Evolutionary conservation across 208 protist species (phyloP), one percentile per base, ranked within the genome.

Genomic region (Trypanosoma boissoni): DNA sequence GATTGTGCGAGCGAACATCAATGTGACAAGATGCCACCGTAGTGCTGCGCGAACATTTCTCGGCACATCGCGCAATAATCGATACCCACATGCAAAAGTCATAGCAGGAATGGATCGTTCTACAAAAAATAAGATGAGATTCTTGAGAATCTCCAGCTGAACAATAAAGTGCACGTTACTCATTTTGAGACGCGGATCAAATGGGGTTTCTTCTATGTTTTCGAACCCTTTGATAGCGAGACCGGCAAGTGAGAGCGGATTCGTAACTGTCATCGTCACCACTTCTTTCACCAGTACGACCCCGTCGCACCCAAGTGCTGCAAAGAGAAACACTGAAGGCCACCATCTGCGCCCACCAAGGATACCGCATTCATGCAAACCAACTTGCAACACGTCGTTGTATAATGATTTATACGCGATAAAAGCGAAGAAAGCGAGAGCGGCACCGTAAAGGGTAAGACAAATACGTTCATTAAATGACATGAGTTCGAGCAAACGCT

Each of bases 21-120:
- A 29, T 20, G 88, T 95, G 21, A 78, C 75, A 70, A 89, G 74
- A 68, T 95, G 88, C 86, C 89, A 95, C 8, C 89, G 86, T 36
- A 93, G 63, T 7, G 74, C 72, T 26, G 78, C 79, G 66, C 91
- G 74, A 23, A 69, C 69, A 20, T 68, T 74, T 20, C 77, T 68
- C 7, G 72, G 78, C 4, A 79, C 78, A 60, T 95, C 89, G 32
- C 82, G 68, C 9, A 71, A 32, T 18, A 89, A 39, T 34, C 86
- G 83, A 34, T 82, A 93, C 16, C 32, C 54, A 20, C 34, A 76
- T 37, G 70, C 74, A 6, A 90, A 29, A 21, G 80, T 27, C 16
- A 86, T 49, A 1, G 73, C 55, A 6, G 81, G 83, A 12, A 85
- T 26, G 20, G 72, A 72, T 7, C 54, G 54, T 14, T 67, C 27